Percentiles rank a stretch among this genome's conserved stretches.
Conservation (phyloP, 1,284 basidiomycete genomes). For the Tilletiaria anomala region DNA sequence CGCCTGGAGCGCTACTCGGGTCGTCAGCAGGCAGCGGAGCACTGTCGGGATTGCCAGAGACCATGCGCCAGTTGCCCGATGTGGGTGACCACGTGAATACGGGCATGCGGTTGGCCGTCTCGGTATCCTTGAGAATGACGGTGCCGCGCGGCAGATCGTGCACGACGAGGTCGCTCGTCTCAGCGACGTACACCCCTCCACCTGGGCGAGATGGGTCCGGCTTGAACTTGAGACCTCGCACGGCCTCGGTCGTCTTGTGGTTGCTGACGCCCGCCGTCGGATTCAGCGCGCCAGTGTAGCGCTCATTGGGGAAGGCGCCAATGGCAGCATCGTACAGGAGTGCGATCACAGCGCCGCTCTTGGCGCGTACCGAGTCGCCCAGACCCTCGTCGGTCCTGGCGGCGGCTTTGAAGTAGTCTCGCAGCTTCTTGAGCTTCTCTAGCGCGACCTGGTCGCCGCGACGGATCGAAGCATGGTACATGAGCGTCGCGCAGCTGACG, state of each 20-base stretch:
- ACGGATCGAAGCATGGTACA: slow-evolving; percentile 29
- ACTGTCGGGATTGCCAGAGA: not conserved
- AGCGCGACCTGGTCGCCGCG: slow-evolving; percentile 20
- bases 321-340: slow-evolving; percentile 60
- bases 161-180: slow-evolving; percentile 44
- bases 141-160: slow-evolving; percentile 52
- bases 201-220: slow-evolving; percentile 50
- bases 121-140: slow-evolving; percentile 46
- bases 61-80: not conserved
- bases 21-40: too few relatives aligned
- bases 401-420: slow-evolving; percentile 11
- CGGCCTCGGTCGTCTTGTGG: slow-evolving; percentile 33
- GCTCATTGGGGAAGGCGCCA: slow-evolving; percentile 19
- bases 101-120: not conserved
- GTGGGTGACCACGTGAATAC: not conserved
- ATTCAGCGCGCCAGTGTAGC: slow-evolving; percentile 37
- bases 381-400: slow-evolving; percentile 27
- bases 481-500: slow-evolving; percentile 31
- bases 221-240: slow-evolving; percentile 53
- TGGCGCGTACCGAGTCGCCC: slow-evolving; percentile 57
- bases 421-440: slow-evolving; percentile 13
- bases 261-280: slow-evolving; percentile 43
- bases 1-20: not conserved
- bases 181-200: slow-evolving; percentile 65
- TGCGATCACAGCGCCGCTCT: slow-evolving; percentile 80